Evolutionary conservation across 2,329 filamentous ascomycete genomes (phyloP).

Genomic region (Proliferodiscus dingleyae): DNA sequence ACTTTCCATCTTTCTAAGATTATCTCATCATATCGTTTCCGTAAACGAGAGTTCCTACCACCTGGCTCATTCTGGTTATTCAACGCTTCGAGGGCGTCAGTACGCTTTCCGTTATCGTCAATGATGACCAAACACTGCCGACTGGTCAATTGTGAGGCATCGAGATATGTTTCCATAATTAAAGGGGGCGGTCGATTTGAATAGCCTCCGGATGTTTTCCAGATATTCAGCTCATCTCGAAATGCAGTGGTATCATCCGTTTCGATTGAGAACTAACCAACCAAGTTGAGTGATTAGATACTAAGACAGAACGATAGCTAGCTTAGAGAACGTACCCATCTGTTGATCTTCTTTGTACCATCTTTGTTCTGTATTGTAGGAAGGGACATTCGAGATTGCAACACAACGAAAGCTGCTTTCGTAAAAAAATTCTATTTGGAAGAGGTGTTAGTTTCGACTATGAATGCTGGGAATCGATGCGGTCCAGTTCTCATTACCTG

Average conservation of each 20-base stretch:
- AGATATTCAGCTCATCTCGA: conserved; percentile 71
- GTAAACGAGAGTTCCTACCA: conserved; percentile 18
- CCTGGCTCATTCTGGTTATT: conserved; percentile 52
- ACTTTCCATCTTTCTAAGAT: conserved; percentile 89
- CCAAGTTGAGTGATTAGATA: conserved; percentile 1
- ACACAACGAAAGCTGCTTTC: conserved; percentile 79
- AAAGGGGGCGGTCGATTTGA: conserved; percentile 76
- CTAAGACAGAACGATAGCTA: not conserved
- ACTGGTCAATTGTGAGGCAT: conserved; percentile 70
- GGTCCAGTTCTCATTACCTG: conserved; percentile 57
- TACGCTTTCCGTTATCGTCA: conserved; percentile 85
- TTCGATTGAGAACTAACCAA: conserved; percentile 80
- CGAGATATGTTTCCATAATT: conserved; percentile 85
- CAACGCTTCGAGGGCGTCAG: conserved; percentile 84
- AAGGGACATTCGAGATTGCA: conserved; percentile 74
- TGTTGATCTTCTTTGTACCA: conserved; percentile 64
- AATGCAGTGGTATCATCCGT: conserved; percentile 90
- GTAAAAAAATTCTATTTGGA: conserved; percentile 74
- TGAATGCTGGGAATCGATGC: conserved; percentile 3
- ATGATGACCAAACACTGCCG: conserved; percentile 84
- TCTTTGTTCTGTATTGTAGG: conserved; percentile 48
- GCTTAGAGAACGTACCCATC: conserved; percentile 63
- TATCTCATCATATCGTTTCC: conserved; percentile 60
- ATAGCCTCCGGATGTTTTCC: conserved; percentile 75
- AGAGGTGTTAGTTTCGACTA: conserved; percentile 22